These are phyloP conservation scores for Yamagishiella unicocca DNA, from an alignment of 139 green algal species.

Conservation along the genomic window DNA sequence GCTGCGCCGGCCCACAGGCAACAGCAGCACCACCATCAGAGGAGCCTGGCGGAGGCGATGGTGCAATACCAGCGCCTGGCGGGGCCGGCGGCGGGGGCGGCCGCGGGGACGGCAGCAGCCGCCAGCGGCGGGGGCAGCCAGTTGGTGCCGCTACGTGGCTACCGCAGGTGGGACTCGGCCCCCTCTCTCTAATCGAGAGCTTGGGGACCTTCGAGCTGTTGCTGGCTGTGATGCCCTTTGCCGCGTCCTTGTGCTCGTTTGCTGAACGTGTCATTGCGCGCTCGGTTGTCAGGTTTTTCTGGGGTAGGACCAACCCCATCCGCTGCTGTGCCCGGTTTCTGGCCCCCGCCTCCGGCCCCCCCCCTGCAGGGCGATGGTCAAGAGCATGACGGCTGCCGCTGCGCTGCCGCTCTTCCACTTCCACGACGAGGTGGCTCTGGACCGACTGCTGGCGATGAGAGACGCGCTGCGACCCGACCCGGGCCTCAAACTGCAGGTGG, in stretches of 20 bases:
- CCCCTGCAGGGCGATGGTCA: conserved; percentile 80
- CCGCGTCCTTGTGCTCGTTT: too few relatives aligned
- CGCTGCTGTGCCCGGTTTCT: too few relatives aligned
- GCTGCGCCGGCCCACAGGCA: too few relatives aligned
- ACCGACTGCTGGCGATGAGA: conserved; percentile 71
- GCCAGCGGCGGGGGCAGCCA: neutral
- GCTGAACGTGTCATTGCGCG: too few relatives aligned
- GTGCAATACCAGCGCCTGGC: conserved; percentile 22
- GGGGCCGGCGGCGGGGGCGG: neutral
- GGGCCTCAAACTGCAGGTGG: neutral
- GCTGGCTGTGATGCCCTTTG: too few relatives aligned
- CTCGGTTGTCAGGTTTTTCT: too few relatives aligned
- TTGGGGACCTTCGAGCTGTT: too few relatives aligned
- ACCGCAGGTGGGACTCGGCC: conserved; percentile 41
- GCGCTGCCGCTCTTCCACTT: conserved; percentile 89
- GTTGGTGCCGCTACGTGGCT: conserved; percentile 51
- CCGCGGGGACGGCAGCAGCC: neutral
- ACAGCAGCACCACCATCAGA: neutral
- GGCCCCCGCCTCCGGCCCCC: too few relatives aligned
- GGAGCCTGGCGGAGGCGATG: neutral
- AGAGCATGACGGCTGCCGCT: conserved; percentile 77
- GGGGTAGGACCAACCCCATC: too few relatives aligned
- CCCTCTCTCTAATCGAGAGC: neutral
- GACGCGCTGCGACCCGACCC: conserved; percentile 54
- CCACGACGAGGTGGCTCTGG: conserved; percentile 83